Evolutionary conservation across 768 basidiomycete genomes (phyloP).

Genomic region (Pulveroboletus sp.): DNA sequence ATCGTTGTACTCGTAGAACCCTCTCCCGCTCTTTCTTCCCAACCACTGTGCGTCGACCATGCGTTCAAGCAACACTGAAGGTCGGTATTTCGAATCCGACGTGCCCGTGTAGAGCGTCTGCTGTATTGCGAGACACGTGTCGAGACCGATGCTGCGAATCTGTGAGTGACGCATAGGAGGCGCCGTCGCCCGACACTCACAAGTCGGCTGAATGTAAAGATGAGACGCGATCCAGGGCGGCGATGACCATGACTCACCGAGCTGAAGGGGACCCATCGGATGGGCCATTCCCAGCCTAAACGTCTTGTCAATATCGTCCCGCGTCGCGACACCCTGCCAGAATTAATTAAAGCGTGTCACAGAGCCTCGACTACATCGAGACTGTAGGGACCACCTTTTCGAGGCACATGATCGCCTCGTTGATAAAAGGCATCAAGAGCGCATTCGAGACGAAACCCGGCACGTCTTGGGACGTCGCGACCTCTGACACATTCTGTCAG

Average conservation of each 20-base stretch:
- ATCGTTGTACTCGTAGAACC: constrained; percentile 82
- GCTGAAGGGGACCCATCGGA: constrained; percentile 90
- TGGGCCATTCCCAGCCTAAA: constrained; percentile 91
- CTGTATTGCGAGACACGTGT: constrained; percentile 93
- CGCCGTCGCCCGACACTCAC: constrained; percentile 16
- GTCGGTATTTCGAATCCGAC: constrained; percentile 92
- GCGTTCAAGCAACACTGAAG: constrained; percentile 80
- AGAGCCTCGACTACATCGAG: too few species aligned
- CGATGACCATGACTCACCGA: constrained; percentile 44
- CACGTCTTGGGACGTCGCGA: constrained; percentile 85
- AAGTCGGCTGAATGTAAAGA: constrained; percentile 25
- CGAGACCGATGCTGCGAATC: constrained; percentile 79
- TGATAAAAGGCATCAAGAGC: constrained; percentile 94
- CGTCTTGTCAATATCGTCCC: constrained; percentile 94
- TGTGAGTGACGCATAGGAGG: neutral
- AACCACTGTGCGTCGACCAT: constrained; percentile 98
- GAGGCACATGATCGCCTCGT: constrained; percentile 92
- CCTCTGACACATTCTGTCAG: constrained; percentile 52
- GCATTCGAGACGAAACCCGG: constrained; percentile 96
- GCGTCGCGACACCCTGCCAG: constrained; percentile 91
- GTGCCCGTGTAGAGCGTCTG: constrained; percentile 86
- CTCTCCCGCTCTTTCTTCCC: constrained; percentile 89
- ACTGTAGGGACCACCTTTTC: constrained; percentile 58
- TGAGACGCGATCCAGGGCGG: constrained; percentile 1
- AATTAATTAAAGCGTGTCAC: too few species aligned